Base-by-base conservation (phyloP, 352 stramenopile genomes). In the Saprolegnia diclina region DNA sequence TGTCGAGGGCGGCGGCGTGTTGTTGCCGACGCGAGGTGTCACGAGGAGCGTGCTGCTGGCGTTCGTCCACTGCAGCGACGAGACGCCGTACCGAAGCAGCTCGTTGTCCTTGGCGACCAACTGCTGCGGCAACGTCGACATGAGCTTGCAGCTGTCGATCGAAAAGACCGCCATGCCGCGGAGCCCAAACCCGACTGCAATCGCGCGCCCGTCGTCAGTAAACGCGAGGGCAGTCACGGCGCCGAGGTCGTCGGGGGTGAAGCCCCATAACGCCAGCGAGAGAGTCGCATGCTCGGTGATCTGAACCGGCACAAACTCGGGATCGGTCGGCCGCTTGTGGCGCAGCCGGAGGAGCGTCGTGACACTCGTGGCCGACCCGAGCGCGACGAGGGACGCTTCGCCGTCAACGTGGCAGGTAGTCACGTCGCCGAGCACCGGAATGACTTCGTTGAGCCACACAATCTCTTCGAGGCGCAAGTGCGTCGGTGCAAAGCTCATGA, bases 71-170 rank as follows among this genome's bases (percentile, higher is more conserved):
- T 76, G 26, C 6, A 94, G 55, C 18, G 69, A 67, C 16, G 87
- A 52, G 0, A 89, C 78, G n/a, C 86, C 86, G 54, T 85, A 79
- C 1, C 72, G 61, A 40, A 82, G 89, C 11, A 83, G 61, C 62
- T 94, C 86, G 56, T 90, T 91, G n/a, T 42, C n/a, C 14, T 64
- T 44, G 37, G 26, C 63, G 21, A 29, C 11, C n/a, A n/a, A 5
- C 65, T 95, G 84, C 42, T 92, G 84, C 0, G 87, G 85, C 35
- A 95, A 73, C 55, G 74, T 92, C 42, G 87, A 92, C 83, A 95
- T 91, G 50, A 95, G 74, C 0, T 86, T 82, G 65, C 83, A 92
- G 3, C 85, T 85, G 55, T 95, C 87, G 4, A 74, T 83, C 1
- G 87, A 90, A 59, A 93, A 95, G 6, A 95, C 74, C 0, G 80